Base-by-base conservation (phyloP, 164 flowering plant genomes). In the Annona squamosa region DNA sequence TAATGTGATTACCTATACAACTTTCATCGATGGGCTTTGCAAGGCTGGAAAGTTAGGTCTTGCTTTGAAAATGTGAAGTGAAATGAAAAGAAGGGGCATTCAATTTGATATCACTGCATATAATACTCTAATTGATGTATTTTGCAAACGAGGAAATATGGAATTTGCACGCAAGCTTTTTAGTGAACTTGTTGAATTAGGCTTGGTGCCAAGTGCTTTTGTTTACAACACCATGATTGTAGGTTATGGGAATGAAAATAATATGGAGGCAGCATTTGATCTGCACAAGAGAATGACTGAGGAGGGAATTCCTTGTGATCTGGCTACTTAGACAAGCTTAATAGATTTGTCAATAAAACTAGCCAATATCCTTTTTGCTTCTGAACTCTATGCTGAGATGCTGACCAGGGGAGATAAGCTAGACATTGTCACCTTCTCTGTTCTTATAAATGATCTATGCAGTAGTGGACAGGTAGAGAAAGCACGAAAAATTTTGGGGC, bases 121-220 rank as follows among this genome's bases (percentile, higher is more conserved):
- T 75, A 70, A 82, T 78, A 82, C 83, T 71, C 85, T 93, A n/a
- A 88, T 93, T 52, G 84, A 88, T 79, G 97, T 90, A 2, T 84
- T 83, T 63, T 89, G 90, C 80, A 87, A 85, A 81, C 86, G 67
- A 45, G 79, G 84, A 52, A 88, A 89, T 76, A 89, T 91, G 91
- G 80, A 74, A 77, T 77, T 67, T 65, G 98, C 98, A 19, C 64
- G n/a, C 12, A 70, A 81, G 62, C 78, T 87, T 68, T 87, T 88
- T 78, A 68, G 76, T 42, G 89, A 93, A 81, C 82, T 93, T 41
- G 70, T 56, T 56, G 86, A 86, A 72, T 84, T 75, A 76, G 96
- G 97, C 43, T 73, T 90, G 63, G 76, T 85, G 65, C 93, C 93
- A 37, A 87, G 79, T 71, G n/a, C 75, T 17, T 63, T 75, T 71